A percentile compares a stretch with the other conserved stretches of the same genome.
Conservation (phyloP, 768 basidiomycete genomes). For the Royoungia palumana region DNA sequence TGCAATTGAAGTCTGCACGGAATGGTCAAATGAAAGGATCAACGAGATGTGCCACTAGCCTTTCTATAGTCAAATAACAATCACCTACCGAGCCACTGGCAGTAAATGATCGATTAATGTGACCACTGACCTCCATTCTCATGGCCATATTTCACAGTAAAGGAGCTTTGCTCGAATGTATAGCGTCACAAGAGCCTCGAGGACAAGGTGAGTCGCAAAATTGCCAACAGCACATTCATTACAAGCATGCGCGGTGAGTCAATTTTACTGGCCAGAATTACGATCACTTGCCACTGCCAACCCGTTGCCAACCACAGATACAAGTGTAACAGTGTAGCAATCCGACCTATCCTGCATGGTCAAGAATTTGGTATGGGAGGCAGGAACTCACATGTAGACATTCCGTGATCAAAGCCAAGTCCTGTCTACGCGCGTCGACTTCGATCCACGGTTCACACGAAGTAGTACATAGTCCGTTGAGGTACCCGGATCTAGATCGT, state of each 20-base stretch:
- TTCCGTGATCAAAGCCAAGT: background rate
- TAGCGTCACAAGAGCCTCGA: conserved; percentile 6
- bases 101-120: conserved; percentile 8
- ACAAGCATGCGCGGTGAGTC: background rate
- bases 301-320: background rate
- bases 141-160: background rate
- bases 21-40: background rate
- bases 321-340: background rate
- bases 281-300: background rate
- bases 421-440: too few species aligned
- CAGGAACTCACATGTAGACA: background rate
- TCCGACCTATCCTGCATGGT: background rate
- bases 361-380: background rate
- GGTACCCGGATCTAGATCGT: too few species aligned
- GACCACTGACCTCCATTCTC: background rate
- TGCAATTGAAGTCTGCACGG: background rate
- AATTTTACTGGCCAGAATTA: background rate
- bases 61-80: background rate
- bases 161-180: background rate
- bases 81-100: background rate
- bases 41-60: background rate
- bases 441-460: too few species aligned
- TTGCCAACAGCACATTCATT: background rate
- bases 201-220: conserved; percentile 14
- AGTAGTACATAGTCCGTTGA: too few species aligned